Evolutionary conservation across 306 rosid genomes (phyloP).

Genomic region (Cicer chorassanicum): DNA sequence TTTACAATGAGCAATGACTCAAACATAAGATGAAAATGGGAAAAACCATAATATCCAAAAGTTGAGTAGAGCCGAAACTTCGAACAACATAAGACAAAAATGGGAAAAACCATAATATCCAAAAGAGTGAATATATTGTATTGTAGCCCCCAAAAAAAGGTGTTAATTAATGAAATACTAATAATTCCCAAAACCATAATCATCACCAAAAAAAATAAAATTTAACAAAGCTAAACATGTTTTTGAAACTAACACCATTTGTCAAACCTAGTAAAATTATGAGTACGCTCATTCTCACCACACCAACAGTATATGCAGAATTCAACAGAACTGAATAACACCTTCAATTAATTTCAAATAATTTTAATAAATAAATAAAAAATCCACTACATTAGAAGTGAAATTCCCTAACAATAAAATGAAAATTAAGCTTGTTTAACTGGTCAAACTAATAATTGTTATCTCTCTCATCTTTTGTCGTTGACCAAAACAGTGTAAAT

Average conservation of each 20-base stretch:
- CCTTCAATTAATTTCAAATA: too few species aligned
- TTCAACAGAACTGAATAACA: background rate
- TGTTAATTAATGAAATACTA: constrained; percentile 4
- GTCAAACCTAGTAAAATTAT: constrained; percentile 35
- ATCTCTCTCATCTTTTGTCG: constrained; percentile 9
- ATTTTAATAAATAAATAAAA: too few species aligned
- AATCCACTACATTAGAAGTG: background rate
- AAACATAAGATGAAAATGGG: constrained; percentile 8
- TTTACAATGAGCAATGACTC: background rate
- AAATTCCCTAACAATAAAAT: background rate
- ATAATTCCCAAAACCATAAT: constrained; percentile 6
- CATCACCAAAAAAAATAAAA: background rate
- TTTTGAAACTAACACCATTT: background rate
- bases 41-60: background rate
- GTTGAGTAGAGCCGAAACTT: too few species aligned
- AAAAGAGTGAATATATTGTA: constrained; percentile 1
- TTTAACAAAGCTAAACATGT: background rate
- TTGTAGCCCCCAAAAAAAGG: background rate
- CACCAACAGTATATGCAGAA: constrained; percentile 4
- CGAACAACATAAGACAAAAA: background rate
- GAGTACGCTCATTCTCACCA: background rate
- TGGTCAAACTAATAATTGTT: constrained; percentile 41
- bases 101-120: constrained; percentile 10
- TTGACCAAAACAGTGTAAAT: constrained; percentile 39
- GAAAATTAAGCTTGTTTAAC: background rate